phyloP scores from a whole-genome alignment of 228 moss, liverwort and hornwort species.

The Sphagnum magellanicum region DNA sequence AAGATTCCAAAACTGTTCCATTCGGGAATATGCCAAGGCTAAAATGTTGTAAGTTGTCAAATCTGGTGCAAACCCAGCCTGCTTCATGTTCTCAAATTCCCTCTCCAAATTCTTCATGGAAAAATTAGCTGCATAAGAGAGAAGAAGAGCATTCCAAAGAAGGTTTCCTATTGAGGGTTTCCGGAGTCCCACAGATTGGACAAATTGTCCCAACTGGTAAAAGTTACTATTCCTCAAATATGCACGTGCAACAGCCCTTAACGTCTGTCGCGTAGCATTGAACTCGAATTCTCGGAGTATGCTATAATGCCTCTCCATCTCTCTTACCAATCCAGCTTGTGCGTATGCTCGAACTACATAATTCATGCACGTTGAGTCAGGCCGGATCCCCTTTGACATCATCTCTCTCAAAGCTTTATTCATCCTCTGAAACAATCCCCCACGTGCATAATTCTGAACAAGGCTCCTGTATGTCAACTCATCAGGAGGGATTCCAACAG shows the following conservation, averaged over 20 bases:
- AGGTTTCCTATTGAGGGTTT: slow-evolving; percentile 48
- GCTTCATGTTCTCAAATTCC: slow-evolving; percentile 75
- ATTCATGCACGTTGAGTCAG: slow-evolving; percentile 66
- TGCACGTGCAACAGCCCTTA: slow-evolving; percentile 55
- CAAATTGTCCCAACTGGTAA: slow-evolving; percentile 73
- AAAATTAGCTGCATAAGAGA: slow-evolving; percentile 90
- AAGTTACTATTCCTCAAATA: slow-evolving; percentile 78
- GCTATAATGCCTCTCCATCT: slow-evolving; percentile 70
- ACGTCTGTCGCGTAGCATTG: slow-evolving; percentile 37
- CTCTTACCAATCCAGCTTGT: slow-evolving; percentile 66
- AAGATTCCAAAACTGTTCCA: slow-evolving; percentile 89
- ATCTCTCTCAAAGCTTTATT: slow-evolving; percentile 67
- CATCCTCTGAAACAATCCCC: slow-evolving; percentile 71
- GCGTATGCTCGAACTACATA: slow-evolving; percentile 74
- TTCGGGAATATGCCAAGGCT: slow-evolving; percentile 68
- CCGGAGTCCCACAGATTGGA: slow-evolving; percentile 59
- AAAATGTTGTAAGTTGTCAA: slow-evolving; percentile 82
- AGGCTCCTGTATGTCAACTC: slow-evolving; percentile 67
- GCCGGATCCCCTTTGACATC: slow-evolving; percentile 40
- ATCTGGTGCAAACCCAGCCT: slow-evolving; percentile 65
- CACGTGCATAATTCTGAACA: slow-evolving; percentile 70
- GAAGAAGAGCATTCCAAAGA: slow-evolving; percentile 77
- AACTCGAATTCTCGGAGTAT: slow-evolving; percentile 47
- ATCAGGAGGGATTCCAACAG: slow-evolving; percentile 63
- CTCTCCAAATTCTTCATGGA: slow-evolving; percentile 70